Evolutionary conservation across 176 grass and related monocot species (phyloP).

Genomic region (Ananas comosus): DNA sequence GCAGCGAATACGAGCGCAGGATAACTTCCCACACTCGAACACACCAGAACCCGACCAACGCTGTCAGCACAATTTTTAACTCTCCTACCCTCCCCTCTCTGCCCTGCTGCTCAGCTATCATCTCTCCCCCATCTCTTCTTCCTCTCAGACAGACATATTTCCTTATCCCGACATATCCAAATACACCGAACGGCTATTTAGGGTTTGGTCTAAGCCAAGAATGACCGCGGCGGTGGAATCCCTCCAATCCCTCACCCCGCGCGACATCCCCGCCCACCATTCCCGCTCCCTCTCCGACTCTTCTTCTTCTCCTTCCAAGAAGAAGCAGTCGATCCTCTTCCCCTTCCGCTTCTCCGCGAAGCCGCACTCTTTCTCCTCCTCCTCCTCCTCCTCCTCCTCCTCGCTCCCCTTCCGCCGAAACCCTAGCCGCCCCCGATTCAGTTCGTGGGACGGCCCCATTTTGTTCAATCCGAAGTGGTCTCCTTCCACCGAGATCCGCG

Average conservation of each 20-base stretch:
- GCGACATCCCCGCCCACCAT: slow-evolving; percentile 29
- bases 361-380: slow-evolving; percentile 29
- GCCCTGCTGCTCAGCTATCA: slow-evolving; percentile 8
- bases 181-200: not conserved
- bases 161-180: not conserved
- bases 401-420: slow-evolving; percentile 16
- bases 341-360: slow-evolving; percentile 38
- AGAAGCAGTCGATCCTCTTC: slow-evolving; percentile 20
- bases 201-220: not conserved
- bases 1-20: not conserved
- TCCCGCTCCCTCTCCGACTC: slow-evolving; percentile 18
- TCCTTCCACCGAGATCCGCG: slow-evolving; percentile 16
- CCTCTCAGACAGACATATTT: not conserved
- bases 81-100: slow-evolving; percentile 17
- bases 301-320: not conserved
- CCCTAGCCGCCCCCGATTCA: slow-evolving; percentile 5
- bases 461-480: slow-evolving; percentile 4
- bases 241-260: slow-evolving; percentile 38
- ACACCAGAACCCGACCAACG: not conserved
- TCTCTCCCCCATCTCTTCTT: not conserved
- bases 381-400: slow-evolving; percentile 26
- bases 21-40: not conserved
- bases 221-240: slow-evolving; percentile 46
- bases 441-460: slow-evolving; percentile 9
- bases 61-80: not conserved